phyloP scores from a whole-genome alignment of 768 basidiomycete genomes.

The Mycena indigotica region DNA sequence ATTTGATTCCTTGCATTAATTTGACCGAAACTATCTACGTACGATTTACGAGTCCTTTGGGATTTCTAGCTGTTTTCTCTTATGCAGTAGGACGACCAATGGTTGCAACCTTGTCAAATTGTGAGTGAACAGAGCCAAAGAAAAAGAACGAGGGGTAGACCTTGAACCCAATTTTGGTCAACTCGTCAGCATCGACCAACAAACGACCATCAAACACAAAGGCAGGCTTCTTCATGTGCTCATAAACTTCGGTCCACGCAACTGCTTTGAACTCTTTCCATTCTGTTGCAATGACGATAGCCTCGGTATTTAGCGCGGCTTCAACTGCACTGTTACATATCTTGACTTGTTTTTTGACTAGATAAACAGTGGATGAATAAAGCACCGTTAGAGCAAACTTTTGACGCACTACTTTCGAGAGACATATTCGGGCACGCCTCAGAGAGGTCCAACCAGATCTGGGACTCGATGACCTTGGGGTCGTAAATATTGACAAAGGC shows the following conservation, averaged over 20 bases:
- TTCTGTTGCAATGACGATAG: slow-evolving; percentile 94
- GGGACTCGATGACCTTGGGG: slow-evolving; percentile 80
- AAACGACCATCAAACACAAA: slow-evolving; percentile 95
- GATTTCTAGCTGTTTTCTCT: no score
- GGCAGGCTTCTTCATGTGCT: slow-evolving; percentile 94
- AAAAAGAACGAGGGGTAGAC: slow-evolving; percentile 31
- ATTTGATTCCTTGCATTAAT: background rate
- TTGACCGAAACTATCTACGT: background rate
- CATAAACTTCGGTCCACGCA: slow-evolving; percentile 87
- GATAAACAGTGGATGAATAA: slow-evolving; percentile 3
- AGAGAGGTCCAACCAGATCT: slow-evolving; percentile 83
- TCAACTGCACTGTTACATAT: slow-evolving; percentile 78
- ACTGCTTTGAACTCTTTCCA: slow-evolving; percentile 96
- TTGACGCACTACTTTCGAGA: slow-evolving; percentile 66
- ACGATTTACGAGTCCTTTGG: background rate
- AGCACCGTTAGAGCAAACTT: background rate
- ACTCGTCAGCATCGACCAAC: slow-evolving; percentile 77
- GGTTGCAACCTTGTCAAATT: slow-evolving; percentile 56
- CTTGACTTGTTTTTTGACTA: slow-evolving; percentile 88
- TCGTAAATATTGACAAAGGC: slow-evolving; percentile 90
- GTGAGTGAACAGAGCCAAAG: background rate
- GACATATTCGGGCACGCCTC: slow-evolving; percentile 68
- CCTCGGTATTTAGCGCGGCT: slow-evolving; percentile 88
- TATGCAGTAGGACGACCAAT: slow-evolving; percentile 47
- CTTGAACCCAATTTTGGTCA: slow-evolving; percentile 89